phyloP scores from a whole-genome alignment of 768 basidiomycete species.

The Boletellus ananiceps region DNA sequence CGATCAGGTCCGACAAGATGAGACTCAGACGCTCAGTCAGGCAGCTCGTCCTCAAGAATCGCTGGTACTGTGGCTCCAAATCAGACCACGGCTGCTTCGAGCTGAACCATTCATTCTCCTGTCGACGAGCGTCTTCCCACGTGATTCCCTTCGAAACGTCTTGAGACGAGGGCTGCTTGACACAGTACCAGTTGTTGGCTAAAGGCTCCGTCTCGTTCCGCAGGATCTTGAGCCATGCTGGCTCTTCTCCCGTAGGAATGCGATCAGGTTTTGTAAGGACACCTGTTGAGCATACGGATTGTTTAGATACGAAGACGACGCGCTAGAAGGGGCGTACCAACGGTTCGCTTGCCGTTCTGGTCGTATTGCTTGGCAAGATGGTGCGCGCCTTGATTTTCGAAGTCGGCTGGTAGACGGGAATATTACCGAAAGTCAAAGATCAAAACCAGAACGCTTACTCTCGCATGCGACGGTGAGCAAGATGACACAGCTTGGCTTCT shows the following conservation, averaged over 20 bases:
- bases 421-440: slow-evolving; percentile 32
- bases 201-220: slow-evolving; percentile 43
- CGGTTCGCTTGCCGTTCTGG: slow-evolving; percentile 59
- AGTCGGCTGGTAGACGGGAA: slow-evolving; percentile 55
- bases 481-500: slow-evolving; percentile 64
- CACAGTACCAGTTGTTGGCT: slow-evolving; percentile 34
- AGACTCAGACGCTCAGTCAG: slow-evolving; percentile 54
- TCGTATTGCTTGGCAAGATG: slow-evolving; percentile 58
- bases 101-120: slow-evolving; percentile 57
- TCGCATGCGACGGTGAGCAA: slow-evolving; percentile 55
- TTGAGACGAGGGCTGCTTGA: slow-evolving; percentile 37
- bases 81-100: slow-evolving; percentile 49
- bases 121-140: slow-evolving; percentile 55
- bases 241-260: slow-evolving; percentile 29
- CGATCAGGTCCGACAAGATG: slow-evolving; percentile 59
- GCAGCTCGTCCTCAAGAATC: slow-evolving; percentile 51
- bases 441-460: slow-evolving; percentile 11
- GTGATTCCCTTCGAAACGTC: slow-evolving; percentile 26
- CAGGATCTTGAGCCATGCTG: slow-evolving; percentile 53
- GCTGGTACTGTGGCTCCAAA: slow-evolving; percentile 46
- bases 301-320: slow-evolving; percentile 40
- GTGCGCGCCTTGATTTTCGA: slow-evolving; percentile 75
- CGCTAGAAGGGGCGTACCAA: slow-evolving; percentile 51
- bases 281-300: slow-evolving; percentile 2
- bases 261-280: slow-evolving; percentile 68